Evolutionary conservation across 2,329 filamentous ascomycete species (phyloP).

Genomic region (Phyllosticta citribraziliensis): DNA sequence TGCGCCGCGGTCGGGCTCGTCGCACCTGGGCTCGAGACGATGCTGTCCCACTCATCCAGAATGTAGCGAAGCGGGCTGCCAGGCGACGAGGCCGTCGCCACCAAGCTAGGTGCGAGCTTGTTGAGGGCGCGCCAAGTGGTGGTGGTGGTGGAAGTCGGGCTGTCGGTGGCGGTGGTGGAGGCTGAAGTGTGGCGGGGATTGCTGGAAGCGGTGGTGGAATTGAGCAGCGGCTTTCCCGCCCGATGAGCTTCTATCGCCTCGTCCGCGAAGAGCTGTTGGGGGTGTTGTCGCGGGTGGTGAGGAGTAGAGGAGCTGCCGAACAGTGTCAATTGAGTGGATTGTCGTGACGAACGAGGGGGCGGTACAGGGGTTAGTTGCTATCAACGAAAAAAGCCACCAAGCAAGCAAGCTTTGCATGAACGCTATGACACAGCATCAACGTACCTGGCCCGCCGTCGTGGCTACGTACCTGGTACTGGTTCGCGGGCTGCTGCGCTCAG

Average conservation of each 20-base stretch:
- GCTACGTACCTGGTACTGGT: conserved; percentile 43
- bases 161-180: conserved; percentile 1
- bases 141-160: conserved; percentile 8
- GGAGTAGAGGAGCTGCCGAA: background rate
- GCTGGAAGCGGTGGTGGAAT: background rate
- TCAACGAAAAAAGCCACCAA: conserved; percentile 9
- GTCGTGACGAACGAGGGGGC: conserved; percentile 15
- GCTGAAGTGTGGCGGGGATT: background rate
- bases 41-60: conserved; percentile 81
- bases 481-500: conserved; percentile 37
- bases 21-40: background rate
- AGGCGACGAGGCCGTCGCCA: conserved; percentile 70
- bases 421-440: conserved; percentile 1
- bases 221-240: background rate
- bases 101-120: conserved; percentile 61
- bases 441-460: conserved; percentile 11
- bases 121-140: conserved; percentile 61
- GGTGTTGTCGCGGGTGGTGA: background rate
- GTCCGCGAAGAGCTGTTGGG: background rate
- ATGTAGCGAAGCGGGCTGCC: conserved; percentile 35
- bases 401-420: conserved; percentile 1
- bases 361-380: conserved; percentile 20
- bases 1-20: background rate
- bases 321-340: conserved; percentile 9
- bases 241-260: background rate